Conservation (phyloP, 1,139 yeast species). For the Saccharomyces pastorianus region DNA sequence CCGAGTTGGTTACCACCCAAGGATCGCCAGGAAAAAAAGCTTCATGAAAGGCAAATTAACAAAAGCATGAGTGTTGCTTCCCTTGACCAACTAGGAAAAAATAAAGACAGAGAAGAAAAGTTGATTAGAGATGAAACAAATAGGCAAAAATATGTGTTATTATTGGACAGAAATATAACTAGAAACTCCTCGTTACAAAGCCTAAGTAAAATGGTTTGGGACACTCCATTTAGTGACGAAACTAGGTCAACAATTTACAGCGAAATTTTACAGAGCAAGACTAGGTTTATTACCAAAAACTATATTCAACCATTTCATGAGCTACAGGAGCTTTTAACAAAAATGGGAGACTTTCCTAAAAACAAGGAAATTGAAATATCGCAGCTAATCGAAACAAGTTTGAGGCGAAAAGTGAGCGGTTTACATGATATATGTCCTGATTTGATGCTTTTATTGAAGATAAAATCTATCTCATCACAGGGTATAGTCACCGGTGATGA, state of each 20-base stretch:
- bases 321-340: constrained; percentile 25
- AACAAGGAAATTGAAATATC: constrained; percentile 28
- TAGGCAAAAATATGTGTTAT: constrained; percentile 29
- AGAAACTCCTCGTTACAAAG: constrained; percentile 34
- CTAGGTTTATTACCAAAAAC: constrained; percentile 21
- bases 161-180: constrained; percentile 25
- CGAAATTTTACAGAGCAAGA: constrained; percentile 24
- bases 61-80: constrained; percentile 36
- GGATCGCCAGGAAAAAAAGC: constrained; percentile 33
- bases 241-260: constrained; percentile 32
- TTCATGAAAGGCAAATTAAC: constrained; percentile 39
- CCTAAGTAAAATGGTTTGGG: constrained; percentile 37
- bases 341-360: constrained; percentile 23
- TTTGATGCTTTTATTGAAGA: constrained; percentile 20
- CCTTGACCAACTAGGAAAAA: constrained; percentile 30
- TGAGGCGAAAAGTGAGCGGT: constrained; percentile 16
- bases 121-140: constrained; percentile 32
- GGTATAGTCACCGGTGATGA: constrained; percentile 30
- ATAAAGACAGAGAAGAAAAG: constrained; percentile 29
- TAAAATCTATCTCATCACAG: constrained; percentile 27
- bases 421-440: constrained; percentile 13
- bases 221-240: constrained; percentile 33
- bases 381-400: constrained; percentile 18
- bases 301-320: constrained; percentile 28
- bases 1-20: constrained; percentile 49